Percentiles rank a stretch among this genome's conserved stretches.
Conservation (phyloP, 2,329 filamentous ascomycete genomes). For the Salinomyces thailandicus region DNA sequence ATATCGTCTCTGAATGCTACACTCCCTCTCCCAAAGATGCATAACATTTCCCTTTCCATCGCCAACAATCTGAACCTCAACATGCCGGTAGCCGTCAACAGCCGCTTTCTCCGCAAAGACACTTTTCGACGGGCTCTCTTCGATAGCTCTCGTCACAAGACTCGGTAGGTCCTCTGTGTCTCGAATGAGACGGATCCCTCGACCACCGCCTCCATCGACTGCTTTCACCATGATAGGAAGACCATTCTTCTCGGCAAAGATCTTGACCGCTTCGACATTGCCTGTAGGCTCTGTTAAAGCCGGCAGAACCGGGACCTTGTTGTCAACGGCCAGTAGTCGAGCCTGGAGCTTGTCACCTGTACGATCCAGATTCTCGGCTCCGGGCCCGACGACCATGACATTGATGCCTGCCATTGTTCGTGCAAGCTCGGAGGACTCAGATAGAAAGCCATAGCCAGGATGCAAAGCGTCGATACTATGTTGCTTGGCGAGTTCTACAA, state of each 20-base stretch:
- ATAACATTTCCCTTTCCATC: slow-evolving; percentile 43
- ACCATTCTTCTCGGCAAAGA: slow-evolving; percentile 49
- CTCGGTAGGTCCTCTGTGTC: slow-evolving; percentile 35
- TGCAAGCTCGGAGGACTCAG: slow-evolving; percentile 44
- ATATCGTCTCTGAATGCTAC: slow-evolving; percentile 49
- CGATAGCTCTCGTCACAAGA: slow-evolving; percentile 41
- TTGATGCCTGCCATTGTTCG: slow-evolving; percentile 37
- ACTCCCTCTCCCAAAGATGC: slow-evolving; percentile 52
- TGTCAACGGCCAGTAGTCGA: slow-evolving; percentile 41
- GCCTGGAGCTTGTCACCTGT: slow-evolving; percentile 49
- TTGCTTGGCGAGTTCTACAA: slow-evolving; percentile 39
- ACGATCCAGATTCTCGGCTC: slow-evolving; percentile 45
- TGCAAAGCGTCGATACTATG: slow-evolving; percentile 47
- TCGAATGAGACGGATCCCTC: slow-evolving; percentile 48
- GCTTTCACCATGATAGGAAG: slow-evolving; percentile 54
- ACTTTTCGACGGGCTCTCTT: slow-evolving; percentile 48
- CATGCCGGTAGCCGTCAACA: slow-evolving; percentile 49
- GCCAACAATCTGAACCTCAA: slow-evolving; percentile 52
- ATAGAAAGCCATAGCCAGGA: slow-evolving; percentile 54
- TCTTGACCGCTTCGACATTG: slow-evolving; percentile 31
- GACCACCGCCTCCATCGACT: slow-evolving; percentile 52
- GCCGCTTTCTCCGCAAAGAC: slow-evolving; percentile 54
- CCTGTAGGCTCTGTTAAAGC: slow-evolving; percentile 38
- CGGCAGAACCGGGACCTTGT: slow-evolving; percentile 42
- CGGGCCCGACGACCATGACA: slow-evolving; percentile 44